Conservation (phyloP, 225 moss, liverwort and hornwort species). For the Bryoerythrophyllum caledonicum region DNA sequence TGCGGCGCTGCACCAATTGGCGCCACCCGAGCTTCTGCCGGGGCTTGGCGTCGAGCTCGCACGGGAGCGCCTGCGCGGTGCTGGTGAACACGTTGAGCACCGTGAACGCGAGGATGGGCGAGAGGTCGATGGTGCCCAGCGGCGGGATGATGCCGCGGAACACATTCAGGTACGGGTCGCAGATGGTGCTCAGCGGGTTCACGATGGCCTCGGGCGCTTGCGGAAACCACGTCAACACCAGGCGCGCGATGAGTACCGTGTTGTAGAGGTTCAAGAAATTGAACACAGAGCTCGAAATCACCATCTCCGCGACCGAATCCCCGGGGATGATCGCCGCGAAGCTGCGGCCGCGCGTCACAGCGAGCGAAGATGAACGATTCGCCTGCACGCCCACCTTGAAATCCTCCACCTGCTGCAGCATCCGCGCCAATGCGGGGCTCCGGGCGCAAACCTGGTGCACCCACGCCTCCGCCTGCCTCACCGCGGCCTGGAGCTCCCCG, state of each 20-base stretch:
- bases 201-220: slow-evolving; percentile 79
- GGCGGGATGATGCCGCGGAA: slow-evolving; percentile 94
- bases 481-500: slow-evolving; percentile 29
- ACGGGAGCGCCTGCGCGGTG: slow-evolving; percentile 90
- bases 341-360: slow-evolving; percentile 19
- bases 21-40: slow-evolving; percentile 71
- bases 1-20: slow-evolving; percentile 78
- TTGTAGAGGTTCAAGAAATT: slow-evolving; percentile 95
- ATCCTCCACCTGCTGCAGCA: slow-evolving; percentile 38
- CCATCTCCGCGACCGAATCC: slow-evolving; percentile 89
- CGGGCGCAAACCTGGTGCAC: slow-evolving; percentile 22
- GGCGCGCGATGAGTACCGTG: slow-evolving; percentile 73
- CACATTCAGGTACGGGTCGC: slow-evolving; percentile 95
- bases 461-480: slow-evolving; percentile 48
- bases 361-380: slow-evolving; percentile 5
- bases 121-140: slow-evolving; percentile 73
- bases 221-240: slow-evolving; percentile 98
- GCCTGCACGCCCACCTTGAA: slow-evolving; percentile 24
- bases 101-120: slow-evolving; percentile 90
- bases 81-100: slow-evolving; percentile 92
- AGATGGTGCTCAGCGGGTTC: slow-evolving; percentile 87
- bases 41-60: slow-evolving; percentile 64
- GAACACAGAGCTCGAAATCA: slow-evolving; percentile 85
- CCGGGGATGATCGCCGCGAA: slow-evolving; percentile 97
- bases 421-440: slow-evolving; percentile 29